A percentile compares a stretch with the other conserved stretches of the same genome.
phyloP scores from a whole-genome alignment of 2,329 filamentous ascomycete species.

The Plenodomus lindquistii region DNA sequence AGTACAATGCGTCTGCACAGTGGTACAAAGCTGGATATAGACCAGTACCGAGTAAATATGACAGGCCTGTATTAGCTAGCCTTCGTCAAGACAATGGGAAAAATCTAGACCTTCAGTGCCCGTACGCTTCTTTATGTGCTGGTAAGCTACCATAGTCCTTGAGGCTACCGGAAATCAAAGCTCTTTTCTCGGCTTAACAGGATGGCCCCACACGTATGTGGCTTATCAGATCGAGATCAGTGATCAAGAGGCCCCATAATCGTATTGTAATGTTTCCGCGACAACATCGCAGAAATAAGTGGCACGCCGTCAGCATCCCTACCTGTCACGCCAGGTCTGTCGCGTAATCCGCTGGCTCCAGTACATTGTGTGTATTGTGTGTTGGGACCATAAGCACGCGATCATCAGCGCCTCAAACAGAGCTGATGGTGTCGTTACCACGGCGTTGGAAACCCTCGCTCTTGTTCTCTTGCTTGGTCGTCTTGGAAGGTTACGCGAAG shows the following conservation, averaged over 20 bases:
- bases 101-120: neutral
- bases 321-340: neutral
- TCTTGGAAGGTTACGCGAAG: conserved; percentile 20
- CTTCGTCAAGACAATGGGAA: neutral
- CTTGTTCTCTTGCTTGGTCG: conserved; percentile 10
- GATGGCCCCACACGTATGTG: neutral
- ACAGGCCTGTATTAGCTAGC: neutral
- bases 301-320: neutral
- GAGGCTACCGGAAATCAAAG: neutral
- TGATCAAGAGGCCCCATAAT: too few relatives aligned
- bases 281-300: neutral
- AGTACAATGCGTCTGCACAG: neutral
- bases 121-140: neutral
- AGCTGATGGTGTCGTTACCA: conserved; percentile 21
- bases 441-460: conserved; percentile 10
- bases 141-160: neutral
- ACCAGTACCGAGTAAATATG: neutral
- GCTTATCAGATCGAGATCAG: neutral
- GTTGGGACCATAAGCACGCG: conserved; percentile 11
- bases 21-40: neutral
- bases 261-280: neutral
- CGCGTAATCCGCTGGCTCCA: conserved; percentile 20
- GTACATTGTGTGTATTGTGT: conserved; percentile 12
- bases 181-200: neutral
- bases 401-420: conserved; percentile 1